Evolutionary conservation across 163 green algal species (phyloP).

Genomic region (Smithsoniella earleae): DNA sequence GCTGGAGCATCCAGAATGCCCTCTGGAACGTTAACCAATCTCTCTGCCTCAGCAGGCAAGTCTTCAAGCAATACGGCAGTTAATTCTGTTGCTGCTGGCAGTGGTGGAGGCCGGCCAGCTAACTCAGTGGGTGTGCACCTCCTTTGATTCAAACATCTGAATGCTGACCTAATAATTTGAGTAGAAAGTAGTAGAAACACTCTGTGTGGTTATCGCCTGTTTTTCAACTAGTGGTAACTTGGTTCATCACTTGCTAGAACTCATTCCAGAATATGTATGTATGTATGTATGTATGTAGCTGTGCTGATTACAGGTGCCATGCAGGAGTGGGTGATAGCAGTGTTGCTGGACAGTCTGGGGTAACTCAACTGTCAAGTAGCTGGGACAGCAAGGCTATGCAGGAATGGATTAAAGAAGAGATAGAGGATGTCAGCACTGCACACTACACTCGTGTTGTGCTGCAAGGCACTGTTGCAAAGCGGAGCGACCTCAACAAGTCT

Average conservation of each 20-base stretch:
- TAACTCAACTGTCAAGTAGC: too few relatives aligned
- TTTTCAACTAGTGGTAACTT: background rate
- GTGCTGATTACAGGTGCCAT: too few relatives aligned
- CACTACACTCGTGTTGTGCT: slow-evolving; percentile 12
- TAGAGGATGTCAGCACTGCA: slow-evolving; percentile 5
- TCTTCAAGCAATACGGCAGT: background rate
- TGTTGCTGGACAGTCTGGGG: too few relatives aligned
- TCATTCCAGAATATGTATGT: background rate
- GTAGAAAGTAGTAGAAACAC: too few relatives aligned
- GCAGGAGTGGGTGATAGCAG: too few relatives aligned
- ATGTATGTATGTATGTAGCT: background rate
- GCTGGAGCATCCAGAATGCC: background rate
- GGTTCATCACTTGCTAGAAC: background rate
- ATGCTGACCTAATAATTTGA: too few relatives aligned
- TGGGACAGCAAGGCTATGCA: background rate
- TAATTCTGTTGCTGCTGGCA: background rate
- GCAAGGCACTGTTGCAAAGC: slow-evolving; percentile 10
- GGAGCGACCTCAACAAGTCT: background rate
- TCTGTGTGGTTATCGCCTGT: too few relatives aligned
- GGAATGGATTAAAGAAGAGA: slow-evolving; percentile 23
- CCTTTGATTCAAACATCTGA: too few relatives aligned
- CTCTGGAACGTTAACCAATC: too few relatives aligned
- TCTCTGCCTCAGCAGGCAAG: background rate
- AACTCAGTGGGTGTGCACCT: too few relatives aligned
- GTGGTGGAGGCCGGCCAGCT: background rate